These are phyloP conservation scores for Vaccinium myrtillus DNA, from an alignment of 148 eudicot genomes.

Conservation along the genomic window DNA sequence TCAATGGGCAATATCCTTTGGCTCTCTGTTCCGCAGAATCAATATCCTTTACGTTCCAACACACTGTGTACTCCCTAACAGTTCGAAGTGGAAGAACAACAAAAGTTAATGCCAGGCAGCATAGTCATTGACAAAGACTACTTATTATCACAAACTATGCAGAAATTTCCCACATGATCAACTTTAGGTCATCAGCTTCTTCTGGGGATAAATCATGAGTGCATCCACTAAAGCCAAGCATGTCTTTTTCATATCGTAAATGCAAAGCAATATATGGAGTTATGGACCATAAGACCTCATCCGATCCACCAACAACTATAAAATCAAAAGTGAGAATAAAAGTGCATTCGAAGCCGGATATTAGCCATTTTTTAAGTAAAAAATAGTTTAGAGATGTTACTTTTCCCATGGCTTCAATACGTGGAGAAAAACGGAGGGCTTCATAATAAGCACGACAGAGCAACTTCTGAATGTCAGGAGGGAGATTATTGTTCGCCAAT, in stretches of 20 bases:
- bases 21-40: slow-evolving; percentile 80
- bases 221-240: slow-evolving; percentile 99
- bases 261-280: slow-evolving; percentile 63
- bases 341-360: not conserved
- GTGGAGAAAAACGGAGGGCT: too few species aligned
- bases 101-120: not conserved
- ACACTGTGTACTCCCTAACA: slow-evolving; percentile 71
- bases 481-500: too few species aligned
- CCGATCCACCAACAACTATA: slow-evolving; percentile 84
- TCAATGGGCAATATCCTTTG: slow-evolving; percentile 84
- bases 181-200: slow-evolving; percentile 79
- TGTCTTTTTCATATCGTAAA: slow-evolving; percentile 93
- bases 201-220: slow-evolving; percentile 72
- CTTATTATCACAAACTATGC: not conserved
- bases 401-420: too few species aligned
- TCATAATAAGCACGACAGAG: too few species aligned
- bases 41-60: slow-evolving; percentile 96
- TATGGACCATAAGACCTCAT: slow-evolving; percentile 93
- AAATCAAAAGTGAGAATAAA: slow-evolving; percentile 19
- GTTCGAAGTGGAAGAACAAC: slow-evolving; percentile 19
- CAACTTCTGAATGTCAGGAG: too few species aligned
- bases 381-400: not conserved
- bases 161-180: slow-evolving; percentile 54
- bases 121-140: not conserved
- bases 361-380: slow-evolving; percentile 5